Evolutionary conservation across 768 basidiomycete species (phyloP).

Genomic region (Bullera alba): DNA sequence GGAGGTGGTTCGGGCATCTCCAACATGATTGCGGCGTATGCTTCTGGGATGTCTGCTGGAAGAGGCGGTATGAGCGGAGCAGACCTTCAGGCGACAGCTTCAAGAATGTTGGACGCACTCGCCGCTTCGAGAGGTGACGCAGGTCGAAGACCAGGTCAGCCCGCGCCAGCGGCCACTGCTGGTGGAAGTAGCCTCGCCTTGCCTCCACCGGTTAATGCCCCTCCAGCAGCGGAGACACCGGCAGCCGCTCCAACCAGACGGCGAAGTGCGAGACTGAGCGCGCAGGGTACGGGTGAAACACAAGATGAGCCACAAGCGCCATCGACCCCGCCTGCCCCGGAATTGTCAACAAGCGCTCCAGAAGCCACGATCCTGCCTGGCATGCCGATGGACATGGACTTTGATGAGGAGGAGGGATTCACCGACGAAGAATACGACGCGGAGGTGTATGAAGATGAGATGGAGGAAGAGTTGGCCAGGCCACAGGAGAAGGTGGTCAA

Average conservation of each 20-base stretch:
- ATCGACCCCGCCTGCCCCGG: conserved; percentile 2
- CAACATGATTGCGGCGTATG: conserved; percentile 84
- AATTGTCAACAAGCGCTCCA: conserved; percentile 13
- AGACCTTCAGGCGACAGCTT: conserved; percentile 25
- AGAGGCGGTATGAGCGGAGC: conserved; percentile 11
- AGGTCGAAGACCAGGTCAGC: neutral
- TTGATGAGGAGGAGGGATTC: conserved; percentile 59
- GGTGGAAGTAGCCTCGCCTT: neutral
- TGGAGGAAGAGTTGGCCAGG: conserved; percentile 60
- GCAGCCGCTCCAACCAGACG: conserved; percentile 53
- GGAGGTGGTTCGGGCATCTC: conserved; percentile 54
- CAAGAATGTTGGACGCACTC: neutral
- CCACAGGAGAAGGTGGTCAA: conserved; percentile 78
- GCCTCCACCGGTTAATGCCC: conserved; percentile 9
- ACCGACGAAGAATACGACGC: conserved; percentile 40
- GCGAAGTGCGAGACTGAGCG: conserved; percentile 75
- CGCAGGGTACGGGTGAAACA: conserved; percentile 48
- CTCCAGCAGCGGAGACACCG: conserved; percentile 35
- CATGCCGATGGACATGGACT: conserved; percentile 51
- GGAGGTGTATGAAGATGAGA: conserved; percentile 67
- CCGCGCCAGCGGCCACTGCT: neutral
- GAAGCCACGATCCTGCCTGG: conserved; percentile 25
- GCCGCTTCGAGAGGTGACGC: neutral
- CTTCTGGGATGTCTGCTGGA: conserved; percentile 58
- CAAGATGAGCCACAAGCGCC: conserved; percentile 4